These are phyloP conservation scores for Leishmania major DNA, from an alignment of 208 protist genomes.

Conservation along the genomic window DNA sequence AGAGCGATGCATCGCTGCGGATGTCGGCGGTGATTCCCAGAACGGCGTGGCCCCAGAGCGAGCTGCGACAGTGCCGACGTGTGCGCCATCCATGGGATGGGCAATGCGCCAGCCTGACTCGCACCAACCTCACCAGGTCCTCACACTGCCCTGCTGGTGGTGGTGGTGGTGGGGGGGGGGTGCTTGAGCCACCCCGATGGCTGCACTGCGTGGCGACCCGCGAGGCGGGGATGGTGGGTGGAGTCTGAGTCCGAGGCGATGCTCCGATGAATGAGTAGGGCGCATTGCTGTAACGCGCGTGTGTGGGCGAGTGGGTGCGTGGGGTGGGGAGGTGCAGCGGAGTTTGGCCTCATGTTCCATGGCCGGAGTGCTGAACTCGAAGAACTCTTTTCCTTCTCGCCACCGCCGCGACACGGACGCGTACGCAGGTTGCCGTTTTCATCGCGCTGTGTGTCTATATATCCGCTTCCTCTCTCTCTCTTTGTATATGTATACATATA, in stretches of 20 bases:
- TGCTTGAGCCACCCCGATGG: too few species aligned
- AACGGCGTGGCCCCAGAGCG: not conserved
- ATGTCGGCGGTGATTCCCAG: not conserved
- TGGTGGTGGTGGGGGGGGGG: too few species aligned
- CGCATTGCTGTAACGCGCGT: not conserved
- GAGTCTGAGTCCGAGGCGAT: not conserved
- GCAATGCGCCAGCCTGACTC: not conserved
- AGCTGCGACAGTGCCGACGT: not conserved
- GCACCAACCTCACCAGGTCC: not conserved
- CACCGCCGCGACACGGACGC: not conserved
- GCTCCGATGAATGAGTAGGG: not conserved
- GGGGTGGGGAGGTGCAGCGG: too few species aligned
- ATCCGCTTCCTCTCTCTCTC: not conserved
- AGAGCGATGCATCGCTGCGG: not conserved
- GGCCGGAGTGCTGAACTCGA: not conserved
- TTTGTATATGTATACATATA: too few species aligned
- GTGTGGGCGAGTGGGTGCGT: not conserved
- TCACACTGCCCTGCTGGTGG: too few species aligned
- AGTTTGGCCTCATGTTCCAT: not conserved
- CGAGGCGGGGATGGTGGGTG: too few species aligned
- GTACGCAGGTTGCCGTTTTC: not conserved
- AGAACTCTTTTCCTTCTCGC: not conserved
- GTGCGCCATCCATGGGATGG: not conserved
- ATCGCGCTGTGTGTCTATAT: not conserved
- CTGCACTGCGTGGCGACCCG: too few species aligned